Base-by-base conservation (phyloP, 2,329 filamentous ascomycete genomes). In the Pseudopithomyces maydicus region DNA sequence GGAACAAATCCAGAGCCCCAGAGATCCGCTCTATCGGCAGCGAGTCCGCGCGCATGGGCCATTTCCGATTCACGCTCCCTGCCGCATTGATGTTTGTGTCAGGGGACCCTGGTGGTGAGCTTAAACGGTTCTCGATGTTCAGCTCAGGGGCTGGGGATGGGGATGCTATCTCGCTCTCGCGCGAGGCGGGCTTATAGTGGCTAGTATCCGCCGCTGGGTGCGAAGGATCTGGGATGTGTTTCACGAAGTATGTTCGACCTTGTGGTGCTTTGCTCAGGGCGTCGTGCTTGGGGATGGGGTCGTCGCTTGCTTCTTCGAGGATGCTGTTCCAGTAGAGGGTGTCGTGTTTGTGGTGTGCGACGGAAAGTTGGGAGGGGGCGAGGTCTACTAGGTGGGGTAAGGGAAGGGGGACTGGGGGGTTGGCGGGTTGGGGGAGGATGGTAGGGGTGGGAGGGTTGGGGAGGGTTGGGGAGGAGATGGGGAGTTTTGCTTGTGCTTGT, bases 291-390 rank as follows among this genome's bases (percentile, higher is more conserved):
- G 38, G 38, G 1, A 35, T 45, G 3, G 4, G 2, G 7, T 19
- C 19, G 6, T 38, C 26, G 14, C 38, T 23, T 7, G 4, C 36
- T 35, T 51, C 42, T 53, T 54, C 50, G 3, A 56, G 42, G 17
- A 23, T 35, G 29, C 54, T 52, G 20, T 56, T 56, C 54, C 54
- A 56, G 23, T 23, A 52, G 11, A 48, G 11, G 11, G 33, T 23
- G 35, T 56, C 48, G 23, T 35, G 20, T 11, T 10, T 8, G 26
- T 51, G 26, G 11, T 15, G 2, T 20, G 8, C n/a, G 6, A 36
- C 32, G 12, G 45, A n/a, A 11, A 12, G 20, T 14, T 17, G 22
- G 35, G 26, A 23, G 4, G 8, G 6, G 10, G 19, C 48, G 2
- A 26, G 6, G 36, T 56, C 54, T 1, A 52, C 23, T 3, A 56